Base-by-base conservation (phyloP, 768 basidiomycete genomes). In the Amyloporia xantha region DNA sequence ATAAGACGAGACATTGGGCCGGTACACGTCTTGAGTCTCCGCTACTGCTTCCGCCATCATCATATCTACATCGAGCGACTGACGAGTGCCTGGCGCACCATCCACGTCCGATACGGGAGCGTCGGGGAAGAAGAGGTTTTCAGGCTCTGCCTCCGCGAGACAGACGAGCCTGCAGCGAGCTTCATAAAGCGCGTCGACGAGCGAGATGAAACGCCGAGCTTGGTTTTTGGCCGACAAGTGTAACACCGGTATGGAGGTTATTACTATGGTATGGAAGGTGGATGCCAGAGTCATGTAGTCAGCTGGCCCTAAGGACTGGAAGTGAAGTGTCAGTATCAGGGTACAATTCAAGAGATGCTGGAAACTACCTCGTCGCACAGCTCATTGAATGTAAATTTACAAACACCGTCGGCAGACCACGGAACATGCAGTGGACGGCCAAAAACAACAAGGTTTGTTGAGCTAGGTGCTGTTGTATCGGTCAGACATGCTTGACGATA, bases 161-260 rank as follows among this genome's bases (percentile, higher is more conserved):
- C 71, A 73, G 41, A 70, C 49, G 25, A 71, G 27, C 23, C 61
- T 60, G 48, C 69, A 70, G 19, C 64, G 62, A 1, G 67, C 68
- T 66, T 74, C 68, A 66, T 79, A 81, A 1, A 81, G 63, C 0
- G 80, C 79, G 56, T 83, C 80, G 21, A 82, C 72, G 41, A 81
- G 69, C 13, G 76, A 80, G 51, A 81, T 82, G 58, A 81, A 73
- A 2, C 79, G 68, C 10, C 81, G 63, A 1, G 78, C 79, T 59
- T 80, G 76, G 59, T 82, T 76, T 66, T 80, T 82, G 26, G 69
- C 65, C 5, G 73, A 70, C 5, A 80, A 65, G 13, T 66, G 66
- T 1, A 81, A 66, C 17, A 74, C 49, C 0, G 79, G 78, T n/a
- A 81, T 71, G 26, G 71, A 60, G 28, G 73, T 69, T 36, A 81